phyloP scores from a whole-genome alignment of 129 eudicot species.

The Chrysanthemum makinoi region DNA sequence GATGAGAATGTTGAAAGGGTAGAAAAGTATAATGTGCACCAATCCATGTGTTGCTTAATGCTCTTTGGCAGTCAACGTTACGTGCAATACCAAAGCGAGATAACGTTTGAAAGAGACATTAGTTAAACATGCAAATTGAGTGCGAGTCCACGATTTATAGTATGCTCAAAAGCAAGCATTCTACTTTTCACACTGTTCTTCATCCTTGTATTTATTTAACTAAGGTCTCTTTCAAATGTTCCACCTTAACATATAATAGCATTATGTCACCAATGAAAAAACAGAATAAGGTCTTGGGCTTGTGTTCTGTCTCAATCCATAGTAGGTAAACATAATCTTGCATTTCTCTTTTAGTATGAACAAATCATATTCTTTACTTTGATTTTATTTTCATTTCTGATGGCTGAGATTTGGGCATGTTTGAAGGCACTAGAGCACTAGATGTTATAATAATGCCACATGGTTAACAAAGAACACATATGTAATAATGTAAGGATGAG shows the following conservation, averaged over 20 bases:
- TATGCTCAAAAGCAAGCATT: conserved; percentile 30
- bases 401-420: conserved; percentile 22
- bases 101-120: no score
- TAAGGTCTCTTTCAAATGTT: conserved; percentile 25
- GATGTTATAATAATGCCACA: conserved; percentile 18
- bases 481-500: conserved; percentile 3
- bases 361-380: not conserved
- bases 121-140: conserved; percentile 8
- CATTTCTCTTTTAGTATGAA: conserved; percentile 9
- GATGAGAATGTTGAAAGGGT: not conserved
- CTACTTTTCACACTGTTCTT: conserved; percentile 28
- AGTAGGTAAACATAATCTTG: conserved; percentile 23
- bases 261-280: conserved; percentile 21
- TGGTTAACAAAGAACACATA: conserved; percentile 7
- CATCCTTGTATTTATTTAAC: conserved; percentile 17
- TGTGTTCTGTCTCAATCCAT: conserved; percentile 23
- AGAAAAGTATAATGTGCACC: not conserved
- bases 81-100: not conserved
- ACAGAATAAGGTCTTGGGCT: conserved; percentile 22
- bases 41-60: no score
- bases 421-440: conserved; percentile 20
- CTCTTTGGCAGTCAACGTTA: not conserved
- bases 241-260: conserved; percentile 17
- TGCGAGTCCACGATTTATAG: not conserved
- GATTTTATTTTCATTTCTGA: not conserved